Evolutionary conservation across 2,329 filamentous ascomycete species (phyloP).

Genomic region (Botryotinia convoluta): DNA sequence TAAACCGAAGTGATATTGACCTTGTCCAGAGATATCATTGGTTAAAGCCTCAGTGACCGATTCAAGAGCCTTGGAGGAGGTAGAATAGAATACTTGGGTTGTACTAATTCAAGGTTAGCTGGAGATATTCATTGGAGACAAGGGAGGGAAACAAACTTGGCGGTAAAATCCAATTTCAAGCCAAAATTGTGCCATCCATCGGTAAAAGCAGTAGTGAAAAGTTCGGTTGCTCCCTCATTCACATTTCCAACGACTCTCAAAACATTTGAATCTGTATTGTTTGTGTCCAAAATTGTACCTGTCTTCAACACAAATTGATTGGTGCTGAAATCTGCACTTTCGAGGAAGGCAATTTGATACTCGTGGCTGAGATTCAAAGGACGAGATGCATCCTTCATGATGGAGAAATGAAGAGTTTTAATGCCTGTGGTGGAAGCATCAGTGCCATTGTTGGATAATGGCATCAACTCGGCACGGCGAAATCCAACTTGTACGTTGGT

Average conservation of each 20-base stretch:
- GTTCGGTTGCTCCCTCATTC: conserved; percentile 48
- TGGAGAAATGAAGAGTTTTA: conserved; percentile 61
- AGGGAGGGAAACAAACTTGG: conserved; percentile 45
- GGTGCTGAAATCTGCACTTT: conserved; percentile 47
- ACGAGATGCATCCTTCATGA: conserved; percentile 51
- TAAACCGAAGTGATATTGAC: conserved; percentile 61
- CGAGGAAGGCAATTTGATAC: conserved; percentile 37
- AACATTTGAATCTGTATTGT: background rate
- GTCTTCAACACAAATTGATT: conserved; percentile 56
- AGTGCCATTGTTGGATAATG: conserved; percentile 45
- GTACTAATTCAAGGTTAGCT: conserved; percentile 43
- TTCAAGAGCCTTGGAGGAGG: conserved; percentile 45
- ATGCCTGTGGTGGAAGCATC: conserved; percentile 53
- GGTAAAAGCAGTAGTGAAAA: conserved; percentile 53
- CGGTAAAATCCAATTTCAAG: conserved; percentile 54
- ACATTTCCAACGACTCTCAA: conserved; percentile 31
- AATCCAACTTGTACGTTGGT: conserved; percentile 56
- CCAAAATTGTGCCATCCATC: conserved; percentile 61
- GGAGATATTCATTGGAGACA: background rate
- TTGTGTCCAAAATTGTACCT: conserved; percentile 48
- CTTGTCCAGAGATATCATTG: conserved; percentile 55
- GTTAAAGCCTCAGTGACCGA: conserved; percentile 46
- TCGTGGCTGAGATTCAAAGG: conserved; percentile 55
- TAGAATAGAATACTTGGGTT: conserved; percentile 57
- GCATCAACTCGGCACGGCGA: conserved; percentile 57